Conservation (phyloP, 2,329 filamentous ascomycete species). For the Ceratocystis cubensis region DNA sequence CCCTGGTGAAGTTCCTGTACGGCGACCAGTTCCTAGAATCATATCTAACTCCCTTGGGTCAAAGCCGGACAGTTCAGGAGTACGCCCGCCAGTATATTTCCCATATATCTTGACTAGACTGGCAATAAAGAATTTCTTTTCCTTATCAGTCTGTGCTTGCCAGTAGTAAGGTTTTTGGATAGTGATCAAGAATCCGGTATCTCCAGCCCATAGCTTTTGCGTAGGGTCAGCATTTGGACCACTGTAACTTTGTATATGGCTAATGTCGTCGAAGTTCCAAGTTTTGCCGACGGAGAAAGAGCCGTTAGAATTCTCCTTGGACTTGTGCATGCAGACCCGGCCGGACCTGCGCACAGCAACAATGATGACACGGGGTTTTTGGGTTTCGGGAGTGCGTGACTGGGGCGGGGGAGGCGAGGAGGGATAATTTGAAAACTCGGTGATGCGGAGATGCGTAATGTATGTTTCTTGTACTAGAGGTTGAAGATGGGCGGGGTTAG, state of each 20-base stretch:
- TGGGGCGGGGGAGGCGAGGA: slow-evolving; percentile 74
- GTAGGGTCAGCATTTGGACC: slow-evolving; percentile 44
- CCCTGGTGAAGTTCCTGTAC: slow-evolving; percentile 15
- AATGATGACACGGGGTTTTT: slow-evolving; percentile 85
- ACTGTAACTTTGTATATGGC: slow-evolving; percentile 69
- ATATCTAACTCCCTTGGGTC: slow-evolving; percentile 65
- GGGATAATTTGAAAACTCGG: slow-evolving; percentile 72
- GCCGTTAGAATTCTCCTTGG: slow-evolving; percentile 85
- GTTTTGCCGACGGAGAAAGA: slow-evolving; percentile 97
- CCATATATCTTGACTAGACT: slow-evolving; percentile 92
- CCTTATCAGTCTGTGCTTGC: slow-evolving; percentile 84
- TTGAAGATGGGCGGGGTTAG: slow-evolving; percentile 10
- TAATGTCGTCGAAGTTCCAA: slow-evolving; percentile 88
- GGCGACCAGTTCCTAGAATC: slow-evolving; percentile 48
- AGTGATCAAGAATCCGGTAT: slow-evolving; percentile 74
- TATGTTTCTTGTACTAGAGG: slow-evolving; percentile 71
- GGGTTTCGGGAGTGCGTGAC: slow-evolving; percentile 53
- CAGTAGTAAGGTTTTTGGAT: slow-evolving; percentile 94
- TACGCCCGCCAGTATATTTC: slow-evolving; percentile 83
- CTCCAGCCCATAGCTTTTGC: slow-evolving; percentile 65
- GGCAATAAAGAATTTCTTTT: slow-evolving; percentile 97
- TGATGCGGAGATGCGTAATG: slow-evolving; percentile 90
- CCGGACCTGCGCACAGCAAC: slow-evolving; percentile 87
- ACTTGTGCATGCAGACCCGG: slow-evolving; percentile 89
- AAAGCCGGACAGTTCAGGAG: slow-evolving; percentile 71